Base-by-base conservation (phyloP, 2,329 filamentous ascomycete genomes). In the Colletotrichum neosansevieriae region DNA sequence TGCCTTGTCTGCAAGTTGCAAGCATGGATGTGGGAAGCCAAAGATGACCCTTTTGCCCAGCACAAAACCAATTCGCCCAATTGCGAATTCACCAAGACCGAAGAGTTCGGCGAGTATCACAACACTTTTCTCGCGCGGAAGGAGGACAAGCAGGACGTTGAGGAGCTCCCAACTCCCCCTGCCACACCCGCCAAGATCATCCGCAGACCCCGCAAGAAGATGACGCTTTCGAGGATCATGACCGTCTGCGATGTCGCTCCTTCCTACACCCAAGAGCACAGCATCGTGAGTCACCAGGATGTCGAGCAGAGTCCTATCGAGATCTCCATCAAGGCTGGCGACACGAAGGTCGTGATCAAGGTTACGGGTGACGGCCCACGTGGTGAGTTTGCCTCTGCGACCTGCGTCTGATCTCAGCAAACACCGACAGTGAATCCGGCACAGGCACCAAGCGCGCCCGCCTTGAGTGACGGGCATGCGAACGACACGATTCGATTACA, bases 1-100 rank as follows among this genome's bases (percentile, higher is more conserved):
- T 71, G 70, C 17, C 34, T 58, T 2, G 24, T 7, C 0, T 71
- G 70, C 51, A 12, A 13, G 0, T 21, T 70, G 2, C 54, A 70
- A 0, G 58, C 63, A 0, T 71, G 67, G 67, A 13, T 24, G 0
- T 71, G 67, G 70, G 59, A 67, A 2, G 0, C n/a, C 0, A 67
- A 63, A 5, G 70, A 71, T 13, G 45, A 71, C 6, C 70, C 70
- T 0, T 71, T 54, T 0, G 4, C 13, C 1, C 42, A 70, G 6
- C 70, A 71, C 34, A 4, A 5, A 7, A 44, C 12, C 0, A 42
- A 34, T 3, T 42, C 54, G 0, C 40, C 17, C 2, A 38, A n/a
- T 0, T 71, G 70, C 38, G 29, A 17, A 0, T 71, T 58, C 6
- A 40, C 56, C 1, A 10, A 12, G 2, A 56, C 32, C 0, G 1